phyloP scores from a whole-genome alignment of 1,284 basidiomycete species.

The Caloboletus firmus region DNA sequence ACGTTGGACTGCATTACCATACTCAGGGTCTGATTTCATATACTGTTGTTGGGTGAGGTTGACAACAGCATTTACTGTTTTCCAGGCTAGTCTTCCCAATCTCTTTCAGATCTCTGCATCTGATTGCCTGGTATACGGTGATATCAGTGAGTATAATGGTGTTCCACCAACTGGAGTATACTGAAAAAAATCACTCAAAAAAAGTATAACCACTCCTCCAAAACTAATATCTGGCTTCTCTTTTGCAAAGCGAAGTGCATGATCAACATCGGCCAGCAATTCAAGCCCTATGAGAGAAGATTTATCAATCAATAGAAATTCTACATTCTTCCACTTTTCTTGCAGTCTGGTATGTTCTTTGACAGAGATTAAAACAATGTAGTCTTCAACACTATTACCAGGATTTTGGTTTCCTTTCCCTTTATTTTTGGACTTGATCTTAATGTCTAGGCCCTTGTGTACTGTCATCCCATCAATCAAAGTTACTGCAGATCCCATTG shows the following conservation, averaged over 20 bases:
- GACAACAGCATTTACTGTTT: constrained; percentile 26
- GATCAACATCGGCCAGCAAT: constrained; percentile 14
- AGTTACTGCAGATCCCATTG: neutral
- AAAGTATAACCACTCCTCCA: constrained; percentile 7
- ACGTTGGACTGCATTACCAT: constrained; percentile 7
- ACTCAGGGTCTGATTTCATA: constrained; percentile 33
- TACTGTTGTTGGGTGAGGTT: constrained; percentile 30
- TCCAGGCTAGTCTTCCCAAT: constrained; percentile 29
- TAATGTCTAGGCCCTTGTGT: constrained; percentile 1
- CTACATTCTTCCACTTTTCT: neutral
- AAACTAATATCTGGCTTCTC: constrained; percentile 5
- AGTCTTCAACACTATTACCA: neutral
- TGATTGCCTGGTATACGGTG: neutral
- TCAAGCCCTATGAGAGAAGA: neutral
- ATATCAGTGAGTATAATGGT: constrained; percentile 29
- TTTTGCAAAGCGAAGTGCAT: constrained; percentile 18
- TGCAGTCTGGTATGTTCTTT: too few species aligned
- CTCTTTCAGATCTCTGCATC: constrained; percentile 12
- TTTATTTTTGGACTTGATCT: constrained; percentile 1
- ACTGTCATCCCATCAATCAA: constrained; percentile 5
- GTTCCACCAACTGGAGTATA: constrained; percentile 25
- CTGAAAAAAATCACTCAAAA: constrained; percentile 24
- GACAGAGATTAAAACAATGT: neutral
- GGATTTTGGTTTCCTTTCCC: neutral
- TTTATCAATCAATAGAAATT: neutral